Base-by-base conservation (phyloP, 768 basidiomycete species). In the Lactarius indigo region DNA sequence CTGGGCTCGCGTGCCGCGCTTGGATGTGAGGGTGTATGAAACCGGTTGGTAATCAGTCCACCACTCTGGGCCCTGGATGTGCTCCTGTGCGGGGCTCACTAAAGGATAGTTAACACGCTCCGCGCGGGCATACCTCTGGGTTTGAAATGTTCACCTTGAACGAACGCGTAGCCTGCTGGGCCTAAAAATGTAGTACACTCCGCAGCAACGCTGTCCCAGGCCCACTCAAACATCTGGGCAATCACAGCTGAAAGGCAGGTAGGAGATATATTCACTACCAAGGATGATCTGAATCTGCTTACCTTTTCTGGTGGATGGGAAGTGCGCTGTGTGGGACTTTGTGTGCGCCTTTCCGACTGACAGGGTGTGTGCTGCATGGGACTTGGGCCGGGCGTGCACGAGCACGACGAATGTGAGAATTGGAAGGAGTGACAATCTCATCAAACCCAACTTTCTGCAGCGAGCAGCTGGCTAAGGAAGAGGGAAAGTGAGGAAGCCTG, bases 41-140 rank as follows among this genome's bases (percentile, higher is more conserved):
- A 88, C 87, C 8, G 85, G 84, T 68, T 83, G 88, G 71, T 90
- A 89, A 72, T 89, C 88, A 0, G 88, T 89, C 88, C 87, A 90
- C 88, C 88, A 90, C 71, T 88, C 81, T 3, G 76, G 18, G 3
- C 87, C 88, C 15, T 75, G 70, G 55, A 88, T 75, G 70, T 88
- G 86, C 69, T 89, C 87, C 64, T 80, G 79, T 3, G 87, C 79
- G 0, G 85, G 85, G 68, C 85, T 79, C 59, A 76, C 79, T 79
- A 15, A 33, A 8, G 37, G 42, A 64, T 26, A 31, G 33, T 42
- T 30, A 42, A 57, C 5, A 64, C 23, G 2, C 20, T 33, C 8
- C 20, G 13, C 28, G 18, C 35, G 33, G 63, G 41, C 13, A 26
- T 8, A 17, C 18, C 20, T 44, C 8, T 52, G 9, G 33, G 47